These are phyloP conservation scores for Asterionellopsis glacialis DNA, from an alignment of 108 stramenopile genomes.

Conservation along the genomic window DNA sequence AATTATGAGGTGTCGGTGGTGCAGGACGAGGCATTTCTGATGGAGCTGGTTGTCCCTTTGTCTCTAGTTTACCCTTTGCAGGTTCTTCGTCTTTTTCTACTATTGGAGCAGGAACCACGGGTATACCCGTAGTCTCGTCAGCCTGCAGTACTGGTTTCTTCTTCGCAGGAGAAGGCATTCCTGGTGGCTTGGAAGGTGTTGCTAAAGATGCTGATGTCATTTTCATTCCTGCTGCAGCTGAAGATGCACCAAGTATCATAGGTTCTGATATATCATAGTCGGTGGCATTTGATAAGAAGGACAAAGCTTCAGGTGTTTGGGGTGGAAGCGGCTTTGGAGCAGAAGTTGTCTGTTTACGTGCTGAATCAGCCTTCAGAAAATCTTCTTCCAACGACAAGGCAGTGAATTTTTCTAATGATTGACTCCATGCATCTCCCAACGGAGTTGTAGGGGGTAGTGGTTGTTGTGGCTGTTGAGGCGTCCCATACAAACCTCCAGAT, in stretches of 20 bases:
- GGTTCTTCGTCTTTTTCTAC: constrained; percentile 1
- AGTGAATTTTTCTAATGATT: constrained; percentile 66
- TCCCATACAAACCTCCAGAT: background rate
- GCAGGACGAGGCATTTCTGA: too few species aligned
- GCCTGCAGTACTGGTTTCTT: background rate
- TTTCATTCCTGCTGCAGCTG: background rate
- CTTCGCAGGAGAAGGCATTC: constrained; percentile 5
- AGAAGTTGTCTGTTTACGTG: constrained; percentile 46
- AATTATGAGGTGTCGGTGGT: background rate
- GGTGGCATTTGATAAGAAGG: constrained; percentile 21
- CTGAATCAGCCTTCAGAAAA: constrained; percentile 74
- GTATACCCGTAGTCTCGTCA: background rate
- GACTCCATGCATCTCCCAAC: constrained; percentile 56
- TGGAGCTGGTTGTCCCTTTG: background rate
- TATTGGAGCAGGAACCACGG: background rate
- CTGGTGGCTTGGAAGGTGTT: background rate
- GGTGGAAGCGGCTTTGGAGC: background rate
- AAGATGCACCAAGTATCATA: background rate
- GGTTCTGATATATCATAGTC: constrained; percentile 47
- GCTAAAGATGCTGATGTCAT: constrained; percentile 31
- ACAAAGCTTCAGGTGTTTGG: background rate
- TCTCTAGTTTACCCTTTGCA: background rate
- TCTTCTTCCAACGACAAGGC: constrained; percentile 62
- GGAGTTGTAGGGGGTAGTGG: constrained; percentile 2
- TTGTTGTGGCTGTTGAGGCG: constrained; percentile 6